A percentile compares a stretch with the other conserved stretches of the same genome.
These are phyloP conservation scores for Carex cristatella DNA, from an alignment of 176 grass and related monocot genomes.

Conservation along the genomic window DNA sequence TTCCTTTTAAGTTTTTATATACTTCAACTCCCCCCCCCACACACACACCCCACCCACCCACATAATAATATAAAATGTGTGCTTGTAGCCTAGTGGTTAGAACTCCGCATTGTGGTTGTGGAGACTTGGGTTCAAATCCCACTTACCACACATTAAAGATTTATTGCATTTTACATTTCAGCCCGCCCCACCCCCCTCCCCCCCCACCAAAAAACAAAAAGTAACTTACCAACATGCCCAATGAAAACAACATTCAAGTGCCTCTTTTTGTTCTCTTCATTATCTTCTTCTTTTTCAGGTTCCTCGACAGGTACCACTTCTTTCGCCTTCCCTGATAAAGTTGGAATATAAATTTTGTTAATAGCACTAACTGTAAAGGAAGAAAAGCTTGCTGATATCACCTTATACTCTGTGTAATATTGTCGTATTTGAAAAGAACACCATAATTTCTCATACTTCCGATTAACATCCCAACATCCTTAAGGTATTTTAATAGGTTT, in stretches of 20 bases:
- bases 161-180: too few species aligned
- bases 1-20: too few species aligned
- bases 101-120: too few species aligned
- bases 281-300: conserved; percentile 40
- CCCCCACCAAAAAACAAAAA: not conserved
- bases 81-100: too few species aligned
- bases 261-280: conserved; percentile 45
- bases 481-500: not conserved
- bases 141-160: too few species aligned
- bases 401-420: not conserved
- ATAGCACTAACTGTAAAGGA: not conserved
- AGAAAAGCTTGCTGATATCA: conserved; percentile 4
- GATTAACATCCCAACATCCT: not conserved
- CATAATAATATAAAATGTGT: too few species aligned
- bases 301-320: conserved; percentile 14
- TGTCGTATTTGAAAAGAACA: not conserved
- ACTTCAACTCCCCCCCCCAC: too few species aligned
- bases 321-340: conserved; percentile 30
- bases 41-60: too few species aligned
- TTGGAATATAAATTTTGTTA: not conserved
- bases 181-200: too few species aligned
- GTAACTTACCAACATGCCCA: conserved; percentile 78
- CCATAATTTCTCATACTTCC: not conserved
- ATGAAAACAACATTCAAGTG: conserved; percentile 98
- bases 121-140: too few species aligned